Evolutionary conservation across 2,329 filamentous ascomycete genomes (phyloP), one percentile per base, ranked within the genome.

Genomic region (Ophiosphaerella korrae): DNA sequence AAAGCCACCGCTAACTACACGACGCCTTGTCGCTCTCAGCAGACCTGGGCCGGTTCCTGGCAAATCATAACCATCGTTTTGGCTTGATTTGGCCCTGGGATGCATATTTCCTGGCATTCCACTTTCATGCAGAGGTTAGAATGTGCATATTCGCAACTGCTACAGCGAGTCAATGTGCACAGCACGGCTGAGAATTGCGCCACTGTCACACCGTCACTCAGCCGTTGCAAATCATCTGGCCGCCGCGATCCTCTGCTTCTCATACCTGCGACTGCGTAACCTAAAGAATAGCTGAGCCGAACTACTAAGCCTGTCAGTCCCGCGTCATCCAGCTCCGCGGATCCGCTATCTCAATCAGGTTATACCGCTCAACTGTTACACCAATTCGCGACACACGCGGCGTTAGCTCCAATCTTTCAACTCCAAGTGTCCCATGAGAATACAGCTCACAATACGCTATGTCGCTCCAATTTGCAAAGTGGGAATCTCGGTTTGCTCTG

Each of bases 251-350:
- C 36, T 23, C 18, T 38, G 26, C 36, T n/a, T 14, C 33, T 16
- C 14, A 35, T 35, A 14, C 9, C 16, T 21, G 24, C 13, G 24
- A n/a, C 38, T 26, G 38, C 33, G 38, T 41, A 31, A 41, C 23
- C 16, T 42, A 51, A 32, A 43, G 42, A 14, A 12, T 14, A 18
- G 34, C 36, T 36, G 38, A 32, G 26, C 38, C 31, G 24, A 29
- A 31, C 48, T 52, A 58, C 51, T 49, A 60, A 56, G 50, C 42
- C 50, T 52, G 42, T 49, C 54, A 55, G 41, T 40, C 31, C 32
- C 38, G 51, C 60, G 57, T 60, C 42, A 51, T 44, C 52, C 48
- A 51, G 21, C 21, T 32, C 42, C 41, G 49, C 43, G 52, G 51
- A 39, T 42, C 26, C 26, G 21, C 8, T 18, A 7, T 12, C 7